Conservation (phyloP, 306 rosid genomes). For the Medicago arabica region DNA sequence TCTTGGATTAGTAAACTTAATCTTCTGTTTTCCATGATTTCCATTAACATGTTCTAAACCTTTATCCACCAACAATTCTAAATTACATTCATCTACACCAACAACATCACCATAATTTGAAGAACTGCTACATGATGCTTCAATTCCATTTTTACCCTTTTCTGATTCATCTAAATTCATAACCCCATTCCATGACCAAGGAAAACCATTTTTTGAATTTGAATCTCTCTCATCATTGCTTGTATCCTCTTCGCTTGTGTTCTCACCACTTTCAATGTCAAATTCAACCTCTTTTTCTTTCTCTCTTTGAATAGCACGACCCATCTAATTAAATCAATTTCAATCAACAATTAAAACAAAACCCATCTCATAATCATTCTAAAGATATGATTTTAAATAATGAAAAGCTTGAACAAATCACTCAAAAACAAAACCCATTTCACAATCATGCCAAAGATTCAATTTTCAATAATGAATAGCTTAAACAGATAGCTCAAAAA, state of each 20-base stretch:
- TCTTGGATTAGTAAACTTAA: conserved; percentile 45
- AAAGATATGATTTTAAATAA: conserved; percentile 7
- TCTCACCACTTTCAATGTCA: conserved; percentile 70
- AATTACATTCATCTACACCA: conserved; percentile 39
- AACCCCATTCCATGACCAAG: conserved; percentile 56
- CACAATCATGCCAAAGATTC: conserved; percentile 28
- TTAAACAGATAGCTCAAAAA: conserved; percentile 9
- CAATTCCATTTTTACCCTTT: conserved; percentile 51
- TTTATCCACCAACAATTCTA: conserved; percentile 51
- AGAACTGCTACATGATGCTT: conserved; percentile 48
- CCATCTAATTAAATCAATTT: conserved; percentile 51
- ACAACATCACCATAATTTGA: conserved; percentile 44
- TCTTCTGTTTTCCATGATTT: conserved; percentile 39
- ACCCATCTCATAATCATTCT: conserved; percentile 24
- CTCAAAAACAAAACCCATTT: conserved; percentile 10
- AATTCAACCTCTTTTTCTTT: conserved; percentile 47
- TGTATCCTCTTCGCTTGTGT: conserved; percentile 65
- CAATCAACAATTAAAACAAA: conserved; percentile 25
- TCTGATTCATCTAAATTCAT: conserved; percentile 51
- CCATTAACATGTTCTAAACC: conserved; percentile 39
- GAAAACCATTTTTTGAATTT: conserved; percentile 47
- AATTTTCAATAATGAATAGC: not conserved
- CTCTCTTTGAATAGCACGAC: conserved; percentile 45
- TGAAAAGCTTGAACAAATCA: conserved; percentile 7
- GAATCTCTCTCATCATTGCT: conserved; percentile 52